A percentile compares a stretch with the other conserved stretches of the same genome.
Evolutionary conservation across 345 rosid genomes (phyloP).

Genomic region (Firmiana major): DNA sequence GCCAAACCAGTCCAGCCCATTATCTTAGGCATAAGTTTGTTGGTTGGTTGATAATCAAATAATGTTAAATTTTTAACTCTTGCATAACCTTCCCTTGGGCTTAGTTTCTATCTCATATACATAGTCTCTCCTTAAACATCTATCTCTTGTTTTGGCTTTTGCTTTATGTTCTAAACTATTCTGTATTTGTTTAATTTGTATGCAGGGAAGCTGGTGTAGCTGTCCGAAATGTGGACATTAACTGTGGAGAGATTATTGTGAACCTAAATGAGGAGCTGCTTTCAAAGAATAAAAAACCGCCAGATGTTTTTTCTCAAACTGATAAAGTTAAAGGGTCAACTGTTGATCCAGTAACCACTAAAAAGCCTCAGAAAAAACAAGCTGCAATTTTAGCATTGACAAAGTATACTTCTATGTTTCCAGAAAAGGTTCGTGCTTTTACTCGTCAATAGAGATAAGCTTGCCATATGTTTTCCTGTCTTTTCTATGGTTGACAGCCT

Average conservation of each 20-base stretch:
- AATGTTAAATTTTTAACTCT: background rate
- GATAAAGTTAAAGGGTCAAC: conserved; percentile 31
- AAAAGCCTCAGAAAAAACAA: conserved; percentile 46
- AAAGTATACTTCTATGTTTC: conserved; percentile 60
- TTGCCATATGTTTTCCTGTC: background rate
- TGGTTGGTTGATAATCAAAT: background rate
- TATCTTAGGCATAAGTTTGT: conserved; percentile 5
- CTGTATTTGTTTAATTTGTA: conserved; percentile 23
- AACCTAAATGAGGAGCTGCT: conserved; percentile 72
- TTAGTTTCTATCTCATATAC: background rate
- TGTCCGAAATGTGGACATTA: conserved; percentile 59
- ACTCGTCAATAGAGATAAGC: background rate
- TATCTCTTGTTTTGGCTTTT: background rate
- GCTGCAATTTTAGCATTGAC: conserved; percentile 45
- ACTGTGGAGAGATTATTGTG: conserved; percentile 63
- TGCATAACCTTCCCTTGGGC: background rate
- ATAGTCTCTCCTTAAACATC: conserved; percentile 1
- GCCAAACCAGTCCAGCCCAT: conserved; percentile 2
- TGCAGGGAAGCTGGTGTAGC: conserved; percentile 76
- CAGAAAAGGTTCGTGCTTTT: conserved; percentile 71
- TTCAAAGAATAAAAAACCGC: conserved; percentile 49
- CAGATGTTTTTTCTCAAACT: conserved; percentile 33
- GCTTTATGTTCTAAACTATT: background rate
- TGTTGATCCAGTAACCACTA: conserved; percentile 31
- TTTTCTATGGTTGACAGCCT: background rate